Evolutionary conservation across 306 rosid genomes (phyloP).

Genomic region (Casuarina cunninghamiana): DNA sequence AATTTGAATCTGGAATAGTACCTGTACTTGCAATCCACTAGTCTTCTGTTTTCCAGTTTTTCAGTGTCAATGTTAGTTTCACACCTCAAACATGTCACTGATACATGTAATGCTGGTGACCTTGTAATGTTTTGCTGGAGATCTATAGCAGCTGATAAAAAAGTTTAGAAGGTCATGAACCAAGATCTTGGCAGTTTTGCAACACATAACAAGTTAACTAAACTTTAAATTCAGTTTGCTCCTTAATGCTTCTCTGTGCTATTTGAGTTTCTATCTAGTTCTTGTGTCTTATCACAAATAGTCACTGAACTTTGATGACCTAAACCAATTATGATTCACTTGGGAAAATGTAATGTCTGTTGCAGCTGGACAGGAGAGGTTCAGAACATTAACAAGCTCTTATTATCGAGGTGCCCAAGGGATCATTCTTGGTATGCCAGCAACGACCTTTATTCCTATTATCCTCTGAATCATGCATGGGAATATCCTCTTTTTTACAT

Average conservation of each 20-base stretch:
- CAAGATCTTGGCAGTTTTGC: not conserved
- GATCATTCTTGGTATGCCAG: slow-evolving; percentile 79
- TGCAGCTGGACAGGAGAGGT: slow-evolving; percentile 99
- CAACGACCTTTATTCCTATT: not conserved
- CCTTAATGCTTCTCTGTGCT: not conserved
- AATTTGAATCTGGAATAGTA: not conserved
- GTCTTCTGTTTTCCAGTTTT: not conserved
- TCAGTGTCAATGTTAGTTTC: not conserved
- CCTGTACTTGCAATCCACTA: not conserved
- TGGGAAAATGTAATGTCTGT: slow-evolving; percentile 24
- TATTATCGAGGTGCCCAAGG: slow-evolving; percentile 97
- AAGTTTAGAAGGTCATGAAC: not conserved
- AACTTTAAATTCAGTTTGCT: not conserved
- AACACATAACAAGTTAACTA: not conserved
- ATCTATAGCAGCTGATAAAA: not conserved
- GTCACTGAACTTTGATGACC: not conserved
- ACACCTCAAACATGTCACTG: not conserved
- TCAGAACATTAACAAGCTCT: slow-evolving; percentile 89
- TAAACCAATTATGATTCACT: slow-evolving; percentile 4
- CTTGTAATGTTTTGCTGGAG: not conserved
- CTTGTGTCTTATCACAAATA: not conserved
- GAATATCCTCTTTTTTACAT: not conserved
- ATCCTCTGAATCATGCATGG: not conserved
- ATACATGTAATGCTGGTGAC: not conserved
- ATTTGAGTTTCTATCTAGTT: not conserved